These are phyloP conservation scores for Fusarium sp. DNA, from an alignment of 2,329 filamentous ascomycete genomes.

Conservation along the genomic window DNA sequence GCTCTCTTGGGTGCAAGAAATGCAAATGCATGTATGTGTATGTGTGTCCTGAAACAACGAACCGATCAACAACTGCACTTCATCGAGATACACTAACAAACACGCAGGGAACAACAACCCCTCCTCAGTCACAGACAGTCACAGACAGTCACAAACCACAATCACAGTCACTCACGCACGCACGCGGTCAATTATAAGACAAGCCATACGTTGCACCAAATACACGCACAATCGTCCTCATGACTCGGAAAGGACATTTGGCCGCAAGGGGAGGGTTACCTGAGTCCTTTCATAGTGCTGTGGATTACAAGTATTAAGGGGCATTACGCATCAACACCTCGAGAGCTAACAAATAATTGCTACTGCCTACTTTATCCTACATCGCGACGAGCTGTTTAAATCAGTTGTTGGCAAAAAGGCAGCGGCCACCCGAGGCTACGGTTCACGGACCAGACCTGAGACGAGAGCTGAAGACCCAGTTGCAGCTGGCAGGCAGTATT, in stretches of 20 bases:
- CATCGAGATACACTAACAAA: conserved; percentile 13
- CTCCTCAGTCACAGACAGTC: not conserved
- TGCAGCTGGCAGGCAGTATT: conserved; percentile 15
- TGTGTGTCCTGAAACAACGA: conserved; percentile 30
- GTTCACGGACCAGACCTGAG: conserved; percentile 25
- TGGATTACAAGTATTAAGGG: conserved; percentile 18
- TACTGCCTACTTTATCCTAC: not conserved
- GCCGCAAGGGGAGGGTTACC: conserved; percentile 19
- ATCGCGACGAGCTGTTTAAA: conserved; percentile 1
- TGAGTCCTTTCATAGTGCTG: conserved; percentile 6
- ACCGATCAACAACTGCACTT: conserved; percentile 11
- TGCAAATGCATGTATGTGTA: conserved; percentile 24
- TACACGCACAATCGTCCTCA: conserved; percentile 20
- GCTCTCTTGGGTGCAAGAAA: conserved; percentile 13
- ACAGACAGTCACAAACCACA: conserved; percentile 17
- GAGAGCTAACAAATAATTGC: not conserved
- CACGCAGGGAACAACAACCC: conserved; percentile 5
- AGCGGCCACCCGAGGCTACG: conserved; percentile 32
- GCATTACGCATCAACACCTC: conserved; percentile 1
- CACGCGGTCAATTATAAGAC: conserved; percentile 1
- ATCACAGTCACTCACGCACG: conserved; percentile 12
- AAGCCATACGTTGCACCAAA: conserved; percentile 29
- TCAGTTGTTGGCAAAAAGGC: conserved; percentile 6
- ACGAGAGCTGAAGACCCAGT: conserved; percentile 12
- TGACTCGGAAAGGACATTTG: conserved; percentile 30